Evolutionary conservation across 495 filamentous ascomycete species (phyloP), one percentile per base, ranked within the genome.

Genomic region (Neohortaea acidophila): DNA sequence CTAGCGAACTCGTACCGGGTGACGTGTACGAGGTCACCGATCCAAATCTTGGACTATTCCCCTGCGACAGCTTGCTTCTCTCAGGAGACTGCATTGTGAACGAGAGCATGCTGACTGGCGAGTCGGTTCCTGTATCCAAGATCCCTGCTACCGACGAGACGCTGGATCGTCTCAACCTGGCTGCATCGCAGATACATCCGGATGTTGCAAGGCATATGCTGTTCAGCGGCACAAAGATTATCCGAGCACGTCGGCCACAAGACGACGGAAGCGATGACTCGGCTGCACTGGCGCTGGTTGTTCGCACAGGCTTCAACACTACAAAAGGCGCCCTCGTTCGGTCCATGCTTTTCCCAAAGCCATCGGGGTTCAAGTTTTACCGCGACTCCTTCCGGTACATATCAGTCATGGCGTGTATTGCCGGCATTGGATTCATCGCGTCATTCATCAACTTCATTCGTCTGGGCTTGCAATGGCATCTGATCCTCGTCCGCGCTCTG

Each of bases 331-430:
- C 89, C 23, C 62, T 99, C 9, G 85, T 99, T 44, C 81, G 91
- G 17, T 94, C 91, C 1, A 99, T 99, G 86, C 75, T 99, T 21
- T 96, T 99, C 54, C 91, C 91, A 0, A 96, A 94, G 51, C 91
- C 91, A 0, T 91, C 86, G 17, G 86, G 84, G 1, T 96, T 99
- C 68, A 94, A 89, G 50, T 96, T 99, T 53, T 96, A 99, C 53
- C 70, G 83, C 13, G 91, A 99, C 54, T 94, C 91, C 3, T 99
- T 99, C 53, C 76, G 85, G 18, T 99, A 96, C 53, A 94, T 99
- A 44, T 85, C 82, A 4, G 91, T 99, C 23, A 96, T 99, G 91
- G 87, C 68, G 31, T 58, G 73, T n/a, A 77, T 99, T 45, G 91
- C 91, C 19, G 53, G 75, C 33, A 52, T 94, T 36, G 91, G 91